Evolutionary conservation across 805 yeast species (phyloP).

Genomic region (Isabelozyma pseudorhagii): DNA sequence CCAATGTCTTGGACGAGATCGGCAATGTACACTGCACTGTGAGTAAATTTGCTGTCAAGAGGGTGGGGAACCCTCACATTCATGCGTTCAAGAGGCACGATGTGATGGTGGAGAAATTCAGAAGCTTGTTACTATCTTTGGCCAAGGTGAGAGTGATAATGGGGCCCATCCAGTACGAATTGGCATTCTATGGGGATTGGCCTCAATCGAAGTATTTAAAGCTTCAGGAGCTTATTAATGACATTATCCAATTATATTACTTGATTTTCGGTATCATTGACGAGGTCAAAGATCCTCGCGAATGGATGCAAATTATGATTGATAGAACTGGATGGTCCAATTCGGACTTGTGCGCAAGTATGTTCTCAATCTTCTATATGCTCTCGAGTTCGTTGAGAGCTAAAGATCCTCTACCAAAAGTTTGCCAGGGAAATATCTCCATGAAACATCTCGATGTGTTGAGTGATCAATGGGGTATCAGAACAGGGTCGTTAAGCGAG

Average conservation of each 20-base stretch:
- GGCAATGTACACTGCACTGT: slow-evolving; percentile 29
- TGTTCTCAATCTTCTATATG: slow-evolving; percentile 29
- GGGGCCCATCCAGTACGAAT: slow-evolving; percentile 25
- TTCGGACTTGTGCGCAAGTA: slow-evolving; percentile 22
- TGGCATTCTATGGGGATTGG: slow-evolving; percentile 29
- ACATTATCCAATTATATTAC: slow-evolving; percentile 24
- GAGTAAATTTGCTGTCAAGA: slow-evolving; percentile 20
- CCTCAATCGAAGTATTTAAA: slow-evolving; percentile 22
- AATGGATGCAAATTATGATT: slow-evolving; percentile 24
- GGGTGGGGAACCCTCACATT: slow-evolving; percentile 15
- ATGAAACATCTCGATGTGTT: slow-evolving; percentile 26
- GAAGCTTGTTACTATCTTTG: slow-evolving; percentile 16
- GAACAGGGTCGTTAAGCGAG: slow-evolving; percentile 19
- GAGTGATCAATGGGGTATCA: slow-evolving; percentile 25
- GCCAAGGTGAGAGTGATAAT: slow-evolving; percentile 18
- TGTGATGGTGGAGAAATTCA: slow-evolving; percentile 13
- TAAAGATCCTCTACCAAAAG: slow-evolving; percentile 25
- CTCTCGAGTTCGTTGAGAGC: slow-evolving; percentile 22
- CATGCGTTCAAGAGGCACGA: slow-evolving; percentile 20
- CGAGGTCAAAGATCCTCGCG: slow-evolving; percentile 20
- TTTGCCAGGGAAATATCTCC: slow-evolving; percentile 27
- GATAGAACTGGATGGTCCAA: slow-evolving; percentile 29
- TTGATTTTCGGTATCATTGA: slow-evolving; percentile 20
- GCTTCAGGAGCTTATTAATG: slow-evolving; percentile 18
- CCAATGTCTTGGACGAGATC: slow-evolving; percentile 18